Evolutionary conservation across 345 rosid genomes (phyloP).

Genomic region (Arabidopsis arenosa): DNA sequence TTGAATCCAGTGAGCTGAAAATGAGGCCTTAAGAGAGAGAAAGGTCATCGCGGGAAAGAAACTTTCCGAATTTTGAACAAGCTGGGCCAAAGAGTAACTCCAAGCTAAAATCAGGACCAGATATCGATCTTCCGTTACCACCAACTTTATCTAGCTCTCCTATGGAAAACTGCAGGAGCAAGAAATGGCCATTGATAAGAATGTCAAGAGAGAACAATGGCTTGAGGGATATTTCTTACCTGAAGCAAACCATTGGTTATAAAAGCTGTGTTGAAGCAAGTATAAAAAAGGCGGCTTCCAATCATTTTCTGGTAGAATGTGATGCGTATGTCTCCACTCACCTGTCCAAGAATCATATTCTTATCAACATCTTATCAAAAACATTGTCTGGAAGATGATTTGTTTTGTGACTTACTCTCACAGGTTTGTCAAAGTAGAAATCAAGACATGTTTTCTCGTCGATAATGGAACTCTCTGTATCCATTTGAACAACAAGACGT

Average conservation of each 20-base stretch:
- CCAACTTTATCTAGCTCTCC: constrained; percentile 86
- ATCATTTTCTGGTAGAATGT: constrained; percentile 88
- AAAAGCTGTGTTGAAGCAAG: constrained; percentile 90
- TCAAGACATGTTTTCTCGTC: constrained; percentile 90
- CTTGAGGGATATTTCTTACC: constrained; percentile 48
- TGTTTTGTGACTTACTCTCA: constrained; percentile 55
- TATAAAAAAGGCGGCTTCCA: constrained; percentile 88
- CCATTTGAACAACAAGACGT: constrained; percentile 84
- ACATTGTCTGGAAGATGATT: neutral
- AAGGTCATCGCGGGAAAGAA: constrained; percentile 31
- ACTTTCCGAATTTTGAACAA: constrained; percentile 47
- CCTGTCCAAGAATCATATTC: constrained; percentile 48
- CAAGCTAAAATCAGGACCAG: constrained; percentile 81
- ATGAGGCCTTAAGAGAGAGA: constrained; percentile 23
- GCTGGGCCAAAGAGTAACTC: constrained; percentile 88
- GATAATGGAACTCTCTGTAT: constrained; percentile 81
- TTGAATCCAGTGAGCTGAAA: constrained; percentile 2
- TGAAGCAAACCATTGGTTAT: constrained; percentile 80
- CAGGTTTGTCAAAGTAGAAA: constrained; percentile 69
- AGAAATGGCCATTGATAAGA: constrained; percentile 1
- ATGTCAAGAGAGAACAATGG: constrained; percentile 16
- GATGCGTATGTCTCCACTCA: constrained; percentile 75
- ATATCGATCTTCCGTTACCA: constrained; percentile 65
- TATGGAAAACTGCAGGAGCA: constrained; percentile 58
- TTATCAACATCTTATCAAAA: neutral